Percentiles rank a stretch among this genome's conserved stretches.
phyloP scores from a whole-genome alignment of 306 rosid species.

The Cucurbita argyrosperma region DNA sequence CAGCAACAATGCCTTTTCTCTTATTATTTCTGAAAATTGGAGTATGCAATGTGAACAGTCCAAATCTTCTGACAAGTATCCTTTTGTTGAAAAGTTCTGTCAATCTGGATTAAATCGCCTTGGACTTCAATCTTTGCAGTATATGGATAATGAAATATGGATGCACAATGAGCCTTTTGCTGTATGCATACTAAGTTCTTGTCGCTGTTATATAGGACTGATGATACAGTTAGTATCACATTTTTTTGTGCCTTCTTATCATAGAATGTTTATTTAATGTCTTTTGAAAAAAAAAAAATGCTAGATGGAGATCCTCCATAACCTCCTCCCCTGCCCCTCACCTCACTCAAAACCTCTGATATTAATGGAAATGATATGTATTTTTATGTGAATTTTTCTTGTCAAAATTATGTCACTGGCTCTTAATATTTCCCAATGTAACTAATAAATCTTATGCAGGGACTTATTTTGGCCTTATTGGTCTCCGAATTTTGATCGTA shows the following conservation, averaged over 20 bases:
- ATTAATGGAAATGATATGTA: neutral
- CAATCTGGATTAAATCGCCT: slow-evolving; percentile 55
- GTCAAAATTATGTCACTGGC: neutral
- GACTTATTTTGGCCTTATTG: slow-evolving; percentile 70
- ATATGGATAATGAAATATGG: slow-evolving; percentile 45
- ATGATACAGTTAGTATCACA: too few species aligned
- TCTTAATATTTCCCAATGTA: neutral
- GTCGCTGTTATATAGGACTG: neutral
- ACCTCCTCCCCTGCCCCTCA: neutral
- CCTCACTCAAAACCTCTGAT: neutral
- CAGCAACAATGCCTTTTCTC: slow-evolving; percentile 10
- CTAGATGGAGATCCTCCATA: too few species aligned
- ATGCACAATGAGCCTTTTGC: slow-evolving; percentile 46
- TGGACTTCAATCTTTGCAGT: slow-evolving; percentile 35
- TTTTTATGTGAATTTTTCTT: neutral
- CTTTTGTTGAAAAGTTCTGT: slow-evolving; percentile 45
- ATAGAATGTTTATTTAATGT: too few species aligned
- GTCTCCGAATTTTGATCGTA: slow-evolving; percentile 32
- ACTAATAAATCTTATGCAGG: slow-evolving; percentile 33
- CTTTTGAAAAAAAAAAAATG: too few species aligned
- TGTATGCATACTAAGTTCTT: neutral
- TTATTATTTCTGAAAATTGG: slow-evolving; percentile 13
- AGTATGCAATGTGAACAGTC: slow-evolving; percentile 20
- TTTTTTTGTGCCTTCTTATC: too few species aligned
- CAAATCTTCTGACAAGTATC: slow-evolving; percentile 18